Conservation (phyloP, 768 basidiomycete species). For the Fibroporia radiculosa region DNA sequence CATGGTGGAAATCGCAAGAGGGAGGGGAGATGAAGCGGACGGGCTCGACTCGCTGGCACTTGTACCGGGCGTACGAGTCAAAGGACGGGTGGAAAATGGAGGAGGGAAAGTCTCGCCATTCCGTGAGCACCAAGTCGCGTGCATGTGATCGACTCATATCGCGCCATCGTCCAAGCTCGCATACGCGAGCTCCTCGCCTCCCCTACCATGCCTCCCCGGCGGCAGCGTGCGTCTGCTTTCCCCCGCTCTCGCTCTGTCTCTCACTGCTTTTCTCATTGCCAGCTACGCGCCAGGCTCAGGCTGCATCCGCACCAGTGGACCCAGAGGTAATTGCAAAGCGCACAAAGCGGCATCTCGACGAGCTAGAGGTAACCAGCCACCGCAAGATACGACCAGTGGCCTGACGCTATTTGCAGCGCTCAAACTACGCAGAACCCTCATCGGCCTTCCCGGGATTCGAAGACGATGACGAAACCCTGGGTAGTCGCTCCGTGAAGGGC, state of each 20-base stretch:
- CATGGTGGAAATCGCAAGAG: slow-evolving; percentile 6
- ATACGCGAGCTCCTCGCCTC: background rate
- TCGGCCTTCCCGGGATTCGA: slow-evolving; percentile 32
- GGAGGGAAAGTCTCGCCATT: background rate
- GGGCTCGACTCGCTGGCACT: too few relatives aligned
- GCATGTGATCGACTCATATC: background rate
- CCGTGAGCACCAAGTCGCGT: background rate
- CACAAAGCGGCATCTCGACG: slow-evolving; percentile 70
- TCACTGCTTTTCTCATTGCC: slow-evolving; percentile 1
- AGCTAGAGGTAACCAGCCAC: slow-evolving; percentile 57
- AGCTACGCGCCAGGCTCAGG: slow-evolving; percentile 44
- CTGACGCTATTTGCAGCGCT: slow-evolving; percentile 38
- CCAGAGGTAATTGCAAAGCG: slow-evolving; percentile 69
- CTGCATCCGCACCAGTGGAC: slow-evolving; percentile 35
- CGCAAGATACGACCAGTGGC: background rate
- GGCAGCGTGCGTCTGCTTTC: slow-evolving; percentile 2
- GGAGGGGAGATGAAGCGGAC: background rate
- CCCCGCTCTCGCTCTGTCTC: background rate
- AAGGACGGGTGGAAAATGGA: background rate
- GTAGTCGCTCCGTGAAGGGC: slow-evolving; percentile 46
- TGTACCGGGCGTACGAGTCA: background rate
- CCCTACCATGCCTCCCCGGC: slow-evolving; percentile 3
- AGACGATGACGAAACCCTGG: slow-evolving; percentile 38
- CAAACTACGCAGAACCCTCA: slow-evolving; percentile 66
- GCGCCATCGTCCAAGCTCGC: background rate